Conservation (phyloP, 345 rosid genomes). For the Salix viminalis region DNA sequence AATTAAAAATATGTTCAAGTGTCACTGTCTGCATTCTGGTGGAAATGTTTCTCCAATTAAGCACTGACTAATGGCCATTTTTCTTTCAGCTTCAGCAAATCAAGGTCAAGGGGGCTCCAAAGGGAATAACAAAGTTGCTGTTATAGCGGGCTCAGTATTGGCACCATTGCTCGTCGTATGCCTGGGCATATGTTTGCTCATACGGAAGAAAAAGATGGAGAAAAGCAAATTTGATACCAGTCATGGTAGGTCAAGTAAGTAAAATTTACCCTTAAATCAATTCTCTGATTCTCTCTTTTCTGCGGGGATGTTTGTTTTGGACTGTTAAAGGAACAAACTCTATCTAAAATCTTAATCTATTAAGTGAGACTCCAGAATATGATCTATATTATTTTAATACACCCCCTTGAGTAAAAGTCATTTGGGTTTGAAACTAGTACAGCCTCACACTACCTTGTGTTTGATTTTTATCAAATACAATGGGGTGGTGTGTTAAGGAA, state of each 20-base stretch:
- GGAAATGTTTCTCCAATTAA: not conserved
- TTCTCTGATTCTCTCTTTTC: too few relatives aligned
- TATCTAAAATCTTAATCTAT: too few relatives aligned
- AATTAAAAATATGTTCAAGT: not conserved
- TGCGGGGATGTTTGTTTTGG: too few relatives aligned
- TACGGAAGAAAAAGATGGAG: not conserved
- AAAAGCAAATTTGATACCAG: not conserved
- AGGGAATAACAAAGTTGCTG: not conserved
- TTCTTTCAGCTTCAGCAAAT: not conserved
- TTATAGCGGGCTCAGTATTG: not conserved
- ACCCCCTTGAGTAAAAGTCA: fast-evolving
- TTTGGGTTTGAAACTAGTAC: too few relatives aligned
- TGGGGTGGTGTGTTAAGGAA: too few relatives aligned
- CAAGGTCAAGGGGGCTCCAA: not conserved
- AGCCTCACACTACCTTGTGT: too few relatives aligned
- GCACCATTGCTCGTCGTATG: not conserved
- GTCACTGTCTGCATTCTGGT: not conserved
- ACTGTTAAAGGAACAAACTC: too few relatives aligned
- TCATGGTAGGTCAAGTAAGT: not conserved
- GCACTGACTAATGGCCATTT: not conserved
- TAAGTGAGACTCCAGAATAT: fast-evolving
- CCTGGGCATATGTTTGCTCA: not conserved
- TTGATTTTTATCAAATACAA: too few relatives aligned
- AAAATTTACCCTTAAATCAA: not conserved
- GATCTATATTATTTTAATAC: too few relatives aligned